A percentile compares a stretch with the other conserved stretches of the same genome.
Evolutionary conservation across 116 monocot species (phyloP).

Genomic region (Thalassia testudinum): DNA sequence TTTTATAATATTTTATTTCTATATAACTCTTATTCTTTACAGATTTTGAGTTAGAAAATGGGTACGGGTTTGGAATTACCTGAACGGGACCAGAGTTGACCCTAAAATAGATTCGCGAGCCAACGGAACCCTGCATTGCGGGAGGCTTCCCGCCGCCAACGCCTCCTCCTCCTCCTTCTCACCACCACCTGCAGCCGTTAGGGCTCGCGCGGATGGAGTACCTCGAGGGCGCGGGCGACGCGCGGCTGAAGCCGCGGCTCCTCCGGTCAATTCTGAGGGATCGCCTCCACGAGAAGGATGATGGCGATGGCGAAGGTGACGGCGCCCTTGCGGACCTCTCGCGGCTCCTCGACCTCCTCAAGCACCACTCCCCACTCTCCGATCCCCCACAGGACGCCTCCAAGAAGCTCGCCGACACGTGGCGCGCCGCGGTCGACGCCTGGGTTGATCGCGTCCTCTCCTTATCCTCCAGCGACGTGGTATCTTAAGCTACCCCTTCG

Average conservation of each 20-base stretch:
- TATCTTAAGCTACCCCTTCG: too few species aligned
- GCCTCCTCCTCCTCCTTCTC: too few species aligned
- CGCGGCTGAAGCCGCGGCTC: constrained; percentile 33
- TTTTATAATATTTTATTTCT: too few species aligned
- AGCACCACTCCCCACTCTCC: constrained; percentile 33
- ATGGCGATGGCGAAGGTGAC: too few species aligned
- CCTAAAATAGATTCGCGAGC: too few species aligned
- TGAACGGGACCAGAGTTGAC: too few species aligned
- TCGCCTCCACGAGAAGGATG: constrained; percentile 24
- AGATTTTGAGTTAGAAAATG: too few species aligned
- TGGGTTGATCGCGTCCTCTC: constrained; percentile 43
- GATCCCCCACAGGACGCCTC: constrained; percentile 13
- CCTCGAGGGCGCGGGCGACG: constrained; percentile 29
- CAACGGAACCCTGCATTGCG: too few species aligned
- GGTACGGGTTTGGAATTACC: too few species aligned
- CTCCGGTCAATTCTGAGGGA: constrained; percentile 40
- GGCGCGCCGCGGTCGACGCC: constrained; percentile 46
- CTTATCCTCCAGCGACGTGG: constrained; percentile 28
- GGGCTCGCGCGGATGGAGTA: constrained; percentile 7
- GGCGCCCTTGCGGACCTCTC: constrained; percentile 12
- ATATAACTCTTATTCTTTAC: too few species aligned
- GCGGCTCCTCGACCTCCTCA: constrained; percentile 13
- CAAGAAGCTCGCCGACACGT: constrained; percentile 21
- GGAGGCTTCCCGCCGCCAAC: too few species aligned
- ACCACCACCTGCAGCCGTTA: too few species aligned